phyloP scores from a whole-genome alignment of 768 basidiomycete genomes.

The Pleurotus ostreatus region DNA sequence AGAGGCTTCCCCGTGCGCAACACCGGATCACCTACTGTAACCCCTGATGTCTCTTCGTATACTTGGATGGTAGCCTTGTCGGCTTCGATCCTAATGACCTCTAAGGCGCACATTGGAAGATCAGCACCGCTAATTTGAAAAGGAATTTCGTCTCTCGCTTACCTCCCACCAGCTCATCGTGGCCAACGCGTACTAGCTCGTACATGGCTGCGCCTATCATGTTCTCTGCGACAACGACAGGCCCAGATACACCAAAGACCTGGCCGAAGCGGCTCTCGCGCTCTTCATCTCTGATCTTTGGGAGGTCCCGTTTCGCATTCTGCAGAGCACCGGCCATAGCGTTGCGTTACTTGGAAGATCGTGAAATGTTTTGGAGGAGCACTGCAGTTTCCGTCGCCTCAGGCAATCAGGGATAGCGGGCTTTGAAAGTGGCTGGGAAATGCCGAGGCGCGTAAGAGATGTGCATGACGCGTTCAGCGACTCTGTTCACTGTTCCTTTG shows the following conservation, averaged over 20 bases:
- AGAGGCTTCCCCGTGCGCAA: conserved; percentile 96
- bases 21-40: conserved; percentile 98
- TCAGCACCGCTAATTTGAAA: too few relatives aligned
- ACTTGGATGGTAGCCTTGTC: conserved; percentile 99
- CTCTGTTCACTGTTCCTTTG: conserved; percentile 16
- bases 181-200: conserved; percentile 96
- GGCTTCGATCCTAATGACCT: conserved; percentile 98
- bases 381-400: neutral
- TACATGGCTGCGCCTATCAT: conserved; percentile 97
- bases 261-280: conserved; percentile 82
- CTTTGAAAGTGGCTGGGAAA: conserved; percentile 9
- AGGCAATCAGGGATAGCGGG: neutral
- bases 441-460: conserved; percentile 17
- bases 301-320: conserved; percentile 84
- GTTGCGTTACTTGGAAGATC: conserved; percentile 9
- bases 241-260: conserved; percentile 95
- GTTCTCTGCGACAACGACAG: conserved; percentile 95
- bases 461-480: conserved; percentile 31
- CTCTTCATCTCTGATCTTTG: conserved; percentile 89
- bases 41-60: conserved; percentile 98
- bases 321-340: conserved; percentile 89
- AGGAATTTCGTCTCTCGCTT: conserved; percentile 15
- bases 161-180: conserved; percentile 98
- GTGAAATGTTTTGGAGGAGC: conserved; percentile 9
- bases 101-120: conserved; percentile 32